phyloP scores from a whole-genome alignment of 2,329 filamentous ascomycete genomes.

The Paramyrothecium roridum region DNA sequence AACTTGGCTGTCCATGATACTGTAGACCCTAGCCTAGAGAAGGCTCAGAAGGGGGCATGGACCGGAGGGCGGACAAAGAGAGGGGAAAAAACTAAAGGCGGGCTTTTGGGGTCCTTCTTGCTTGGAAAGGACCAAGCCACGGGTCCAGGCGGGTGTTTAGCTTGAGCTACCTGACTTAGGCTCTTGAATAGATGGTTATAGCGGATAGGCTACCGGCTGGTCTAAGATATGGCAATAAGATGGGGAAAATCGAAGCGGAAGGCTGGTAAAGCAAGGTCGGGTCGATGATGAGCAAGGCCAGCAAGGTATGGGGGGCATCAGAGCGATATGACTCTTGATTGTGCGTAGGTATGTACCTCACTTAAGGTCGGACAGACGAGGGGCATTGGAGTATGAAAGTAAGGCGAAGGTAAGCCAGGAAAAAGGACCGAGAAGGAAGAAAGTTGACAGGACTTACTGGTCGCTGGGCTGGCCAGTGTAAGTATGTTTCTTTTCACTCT shows the following conservation, averaged over 20 bases:
- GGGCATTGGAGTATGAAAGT: neutral
- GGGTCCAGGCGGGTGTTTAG: neutral
- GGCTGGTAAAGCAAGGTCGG: neutral
- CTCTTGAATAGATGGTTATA: neutral
- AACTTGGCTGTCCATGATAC: conserved; percentile 45
- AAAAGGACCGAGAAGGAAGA: neutral
- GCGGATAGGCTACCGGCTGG: neutral
- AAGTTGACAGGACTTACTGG: neutral
- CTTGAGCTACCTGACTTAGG: neutral
- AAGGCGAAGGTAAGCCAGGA: neutral
- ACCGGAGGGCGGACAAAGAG: conserved; percentile 18
- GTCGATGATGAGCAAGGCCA: no score
- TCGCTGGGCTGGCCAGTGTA: no score
- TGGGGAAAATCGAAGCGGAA: neutral
- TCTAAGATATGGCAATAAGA: neutral
- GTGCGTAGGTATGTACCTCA: neutral
- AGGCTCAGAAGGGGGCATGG: conserved; percentile 19
- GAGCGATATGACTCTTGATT: neutral
- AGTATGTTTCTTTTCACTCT: no score
- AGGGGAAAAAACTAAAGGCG: conserved; percentile 9
- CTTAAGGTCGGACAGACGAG: neutral
- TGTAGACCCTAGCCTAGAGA: conserved; percentile 21
- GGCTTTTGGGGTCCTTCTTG: neutral
- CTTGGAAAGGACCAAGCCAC: neutral
- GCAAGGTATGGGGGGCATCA: no score